Base-by-base conservation (phyloP, 2,329 filamentous ascomycete genomes). In the Ophiocordyceps robertsii region DNA sequence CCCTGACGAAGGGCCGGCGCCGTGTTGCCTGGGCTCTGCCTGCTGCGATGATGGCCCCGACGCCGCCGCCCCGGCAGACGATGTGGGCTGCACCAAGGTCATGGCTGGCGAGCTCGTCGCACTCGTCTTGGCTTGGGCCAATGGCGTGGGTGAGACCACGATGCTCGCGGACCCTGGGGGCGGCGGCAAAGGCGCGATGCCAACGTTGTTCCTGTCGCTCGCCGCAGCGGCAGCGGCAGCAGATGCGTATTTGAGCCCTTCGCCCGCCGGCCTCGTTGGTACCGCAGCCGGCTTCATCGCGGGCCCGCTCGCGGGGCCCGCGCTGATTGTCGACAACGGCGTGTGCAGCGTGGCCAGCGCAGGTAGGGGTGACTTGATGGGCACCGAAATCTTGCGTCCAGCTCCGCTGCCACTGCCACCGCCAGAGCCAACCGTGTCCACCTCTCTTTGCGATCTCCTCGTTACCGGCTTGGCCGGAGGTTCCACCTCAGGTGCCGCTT, bases 201-300 rank as follows among this genome's bases (percentile, higher is more conserved):
- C 92, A 29, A 96, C 82, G 58, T 82, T 90, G 67, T 86, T 89
- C 64, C 69, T 75, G 52, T 95, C 88, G 60, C 79, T 88, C 38
- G 89, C 87, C 1, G 92, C 90, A 0, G 90, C 92, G 0, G 92
- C 92, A 0, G 92, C 92, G 0, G 92, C 92, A 0, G 92, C 92
- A 32, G 92, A 96, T 37, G 92, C 92, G 59, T 98, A 98, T 64
- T 96, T 96, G 51, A 98, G 70, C 2, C 84, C 86, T 60, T 96
- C 90, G 39, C 88, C 88, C 4, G 87, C 84, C 7, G 85, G 80
- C 59, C 90, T 78, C 45, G 84, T 80, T 1, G 92, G 92, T 53
- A 89, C 66, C 16, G 87, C 81, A 16, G 92, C 92, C 12, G 92
- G 90, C 68, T 96, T 98, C 90, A 96, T 96, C 42, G 72, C 67